phyloP scores from a whole-genome alignment of 306 rosid genomes.

The Glycyrrhiza uralensis region DNA sequence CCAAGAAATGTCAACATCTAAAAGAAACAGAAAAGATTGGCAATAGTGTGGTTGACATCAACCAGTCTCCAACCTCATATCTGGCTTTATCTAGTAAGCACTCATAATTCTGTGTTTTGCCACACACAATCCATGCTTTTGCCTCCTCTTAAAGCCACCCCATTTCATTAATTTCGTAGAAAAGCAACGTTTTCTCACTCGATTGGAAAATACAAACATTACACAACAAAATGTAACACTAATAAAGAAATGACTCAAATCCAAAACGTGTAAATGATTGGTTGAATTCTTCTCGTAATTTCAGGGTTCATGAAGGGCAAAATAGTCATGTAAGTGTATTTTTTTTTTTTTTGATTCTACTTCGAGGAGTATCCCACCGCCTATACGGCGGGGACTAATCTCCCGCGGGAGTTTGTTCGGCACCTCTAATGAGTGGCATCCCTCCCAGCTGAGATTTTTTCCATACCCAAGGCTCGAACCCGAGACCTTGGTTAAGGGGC shows the following conservation, averaged over 20 bases:
- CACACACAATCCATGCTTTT: constrained; percentile 23
- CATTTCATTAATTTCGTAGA: constrained; percentile 10
- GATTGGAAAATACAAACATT: constrained; percentile 1
- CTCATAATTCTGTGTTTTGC: constrained; percentile 6
- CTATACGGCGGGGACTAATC: no score
- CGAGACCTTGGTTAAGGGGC: no score
- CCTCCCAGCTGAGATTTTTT: no score
- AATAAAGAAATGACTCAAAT: neutral
- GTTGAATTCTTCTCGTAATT: constrained; percentile 29
- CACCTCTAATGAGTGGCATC: no score
- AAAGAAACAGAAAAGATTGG: constrained; percentile 26
- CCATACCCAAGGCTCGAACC: no score
- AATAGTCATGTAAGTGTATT: constrained; percentile 24
- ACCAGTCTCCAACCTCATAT: constrained; percentile 27
- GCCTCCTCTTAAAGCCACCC: constrained; percentile 33
- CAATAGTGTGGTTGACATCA: constrained; percentile 27
- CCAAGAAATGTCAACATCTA: constrained; percentile 30
- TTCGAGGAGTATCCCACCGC: no score
- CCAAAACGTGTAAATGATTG: constrained; percentile 49
- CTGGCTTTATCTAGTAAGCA: constrained; percentile 24
- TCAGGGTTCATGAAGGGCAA: constrained; percentile 32
- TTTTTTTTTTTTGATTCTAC: no score
- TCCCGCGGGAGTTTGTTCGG: no score
- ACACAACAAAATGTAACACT: neutral
- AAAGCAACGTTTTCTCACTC: neutral